Evolutionary conservation across 306 rosid species (phyloP), one percentile per base, ranked within the genome.

Genomic region (Malus fusca): DNA sequence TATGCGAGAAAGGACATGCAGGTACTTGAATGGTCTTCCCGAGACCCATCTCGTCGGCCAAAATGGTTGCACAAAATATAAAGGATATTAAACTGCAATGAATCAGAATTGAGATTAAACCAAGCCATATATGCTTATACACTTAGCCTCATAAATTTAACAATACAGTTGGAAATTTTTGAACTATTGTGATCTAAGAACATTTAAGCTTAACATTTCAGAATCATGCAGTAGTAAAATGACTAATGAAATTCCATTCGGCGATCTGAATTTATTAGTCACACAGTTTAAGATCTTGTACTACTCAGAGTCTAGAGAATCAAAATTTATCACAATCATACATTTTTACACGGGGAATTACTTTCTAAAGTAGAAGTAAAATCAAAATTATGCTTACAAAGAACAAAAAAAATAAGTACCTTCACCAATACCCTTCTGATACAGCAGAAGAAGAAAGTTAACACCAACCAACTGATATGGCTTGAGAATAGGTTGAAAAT

Each of bases 41-140:
- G 70, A 95, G 90, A 56, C 98, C 98, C 97, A 95, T 95, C 85
- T 95, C 97, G 68, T 95, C 98, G 11, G 97, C 97, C 88, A 95
- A 89, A 82, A 95, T 95, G 74, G 98, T 96, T 95, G 96, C 83
- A 79, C 70, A 62, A 59, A 73, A 64, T 15, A 72, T 28, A 59
- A 82, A 84, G 43, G 62, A 84, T 40, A 44, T 42, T 73, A 75
- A 82, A 69, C 66, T 11, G 51, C 74, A 72, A 78, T 74, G 23
- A 22, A 31, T 14, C 0, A 43, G 68, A 82, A 48, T 51, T 63
- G 56, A 59, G 22, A 67, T 52, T 40, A 71, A 63, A 70, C 15
- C 71, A 33, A 71, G 43, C 33, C 59, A 5, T n/a, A 48, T 18
- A 72, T 40, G 58, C 26, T 26, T 26, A 26, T 26, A 26, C 31